Evolutionary conservation across 108 stramenopile genomes (phyloP), one percentile per base, ranked within the genome.

Genomic region (Discostella stelligeroides): DNA sequence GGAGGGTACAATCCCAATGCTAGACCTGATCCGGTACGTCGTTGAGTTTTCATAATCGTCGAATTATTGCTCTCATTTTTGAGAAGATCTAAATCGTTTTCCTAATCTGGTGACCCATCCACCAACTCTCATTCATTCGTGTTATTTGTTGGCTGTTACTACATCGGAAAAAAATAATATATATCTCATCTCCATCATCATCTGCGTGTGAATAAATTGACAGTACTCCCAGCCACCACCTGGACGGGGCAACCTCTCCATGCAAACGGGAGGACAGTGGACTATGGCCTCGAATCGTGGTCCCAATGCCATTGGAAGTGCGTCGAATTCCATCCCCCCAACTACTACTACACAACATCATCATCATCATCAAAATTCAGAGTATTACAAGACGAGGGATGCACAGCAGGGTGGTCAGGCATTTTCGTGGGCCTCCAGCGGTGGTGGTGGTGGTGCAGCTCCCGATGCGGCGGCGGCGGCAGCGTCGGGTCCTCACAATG

Each of bases 221-320:
- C 39, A 73, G 80, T 92, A 82, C 68, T 41, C 68, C 37, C 74
- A 73, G 40, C 72, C 65, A 29, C 93, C 88, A 10, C 92, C 93
- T 0, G 93, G 93, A 54, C 80, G 89, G 50, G 70, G 70, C 41
- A 84, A 92, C 38, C 63, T 95, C 17, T 73, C 88, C 39, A 69
- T 80, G 25, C 82, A 85, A 68, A 95, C 93, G 13, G 81, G 79
- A 63, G 91, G 91, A 63, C 88, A 95, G 66, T 95, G 93, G 93
- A 92, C 93, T 42, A 95, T 91, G 90, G 90, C 91, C 2, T 87
- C 86, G 58, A 95, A 95, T 72, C 86, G 92, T 59, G 92, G 92
- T 21, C 86, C 92, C 9, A 79, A 76, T 69, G 92, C 90, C 15
- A 64, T 90, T 34, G 71, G 65, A 60, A 30, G 46, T 40, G 37